phyloP scores from a whole-genome alignment of 1,139 yeast species.

The Saccharomyces hybrid region DNA sequence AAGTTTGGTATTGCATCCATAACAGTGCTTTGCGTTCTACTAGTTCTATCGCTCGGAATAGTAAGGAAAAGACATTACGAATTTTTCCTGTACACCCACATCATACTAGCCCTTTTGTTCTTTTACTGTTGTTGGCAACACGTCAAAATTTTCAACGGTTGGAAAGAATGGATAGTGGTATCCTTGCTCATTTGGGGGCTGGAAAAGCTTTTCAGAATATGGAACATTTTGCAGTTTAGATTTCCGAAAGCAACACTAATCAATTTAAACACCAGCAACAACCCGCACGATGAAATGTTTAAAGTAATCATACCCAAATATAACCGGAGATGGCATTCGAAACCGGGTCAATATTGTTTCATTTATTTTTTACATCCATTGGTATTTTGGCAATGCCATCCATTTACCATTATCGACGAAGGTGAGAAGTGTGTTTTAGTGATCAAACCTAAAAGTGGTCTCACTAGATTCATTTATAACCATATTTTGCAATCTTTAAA shows the following conservation, averaged over 20 bases:
- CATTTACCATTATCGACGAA: conserved; percentile 47
- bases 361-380: conserved; percentile 21
- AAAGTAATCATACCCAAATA: conserved; percentile 32
- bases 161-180: conserved; percentile 42
- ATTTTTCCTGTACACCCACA: conserved; percentile 50
- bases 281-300: conserved; percentile 37
- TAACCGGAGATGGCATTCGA: conserved; percentile 29
- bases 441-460: conserved; percentile 42
- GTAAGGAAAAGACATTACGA: conserved; percentile 58
- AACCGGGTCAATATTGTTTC: conserved; percentile 28
- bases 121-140: conserved; percentile 58
- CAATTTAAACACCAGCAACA: conserved; percentile 26
- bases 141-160: conserved; percentile 36
- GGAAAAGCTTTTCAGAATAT: conserved; percentile 48
- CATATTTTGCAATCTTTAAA: conserved; percentile 12
- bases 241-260: conserved; percentile 39
- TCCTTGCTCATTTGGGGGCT: conserved; percentile 55
- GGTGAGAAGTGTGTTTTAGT: conserved; percentile 37
- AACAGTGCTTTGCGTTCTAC: conserved; percentile 18
- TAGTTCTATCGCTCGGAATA: conserved; percentile 39
- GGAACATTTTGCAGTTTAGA: conserved; percentile 41
- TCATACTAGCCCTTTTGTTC: conserved; percentile 48
- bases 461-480: conserved; percentile 35
- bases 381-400: conserved; percentile 67
- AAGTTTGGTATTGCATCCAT: conserved; percentile 50